Percentiles rank a stretch among this genome's conserved stretches.
These are phyloP conservation scores for Yarrowia keelungensis DNA, from an alignment of 805 yeast genomes.

Conservation along the genomic window DNA sequence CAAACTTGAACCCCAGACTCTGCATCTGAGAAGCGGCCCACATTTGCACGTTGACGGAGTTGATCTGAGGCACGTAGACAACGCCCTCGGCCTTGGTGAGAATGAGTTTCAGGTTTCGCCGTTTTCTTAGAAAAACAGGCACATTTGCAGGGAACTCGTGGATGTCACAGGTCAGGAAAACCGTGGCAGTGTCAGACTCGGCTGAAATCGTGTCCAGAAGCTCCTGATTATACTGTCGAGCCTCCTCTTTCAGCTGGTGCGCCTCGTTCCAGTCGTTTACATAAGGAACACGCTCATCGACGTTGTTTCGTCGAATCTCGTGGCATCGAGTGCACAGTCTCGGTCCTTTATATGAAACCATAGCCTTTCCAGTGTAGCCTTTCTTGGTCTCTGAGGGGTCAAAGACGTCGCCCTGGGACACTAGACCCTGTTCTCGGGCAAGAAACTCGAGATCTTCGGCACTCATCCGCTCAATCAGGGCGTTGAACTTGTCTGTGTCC, in stretches of 20 bases:
- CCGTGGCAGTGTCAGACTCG: conserved; percentile 18
- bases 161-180: conserved; percentile 11
- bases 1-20: conserved; percentile 22
- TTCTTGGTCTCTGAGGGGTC: not conserved
- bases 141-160: conserved; percentile 36
- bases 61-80: conserved; percentile 30
- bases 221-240: conserved; percentile 7
- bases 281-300: conserved; percentile 8
- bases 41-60: conserved; percentile 23
- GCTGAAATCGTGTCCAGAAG: conserved; percentile 11
- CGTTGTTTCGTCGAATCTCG: conserved; percentile 5
- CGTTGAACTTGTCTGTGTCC: conserved; percentile 16
- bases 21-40: conserved; percentile 34
- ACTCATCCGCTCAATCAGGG: conserved; percentile 13
- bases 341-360: not conserved
- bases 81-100: conserved; percentile 39
- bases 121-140: conserved; percentile 11
- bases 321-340: conserved; percentile 20
- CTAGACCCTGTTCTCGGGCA: conserved; percentile 25
- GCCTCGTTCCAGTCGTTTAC: not conserved
- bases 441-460: conserved; percentile 27
- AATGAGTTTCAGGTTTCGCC: conserved; percentile 41
- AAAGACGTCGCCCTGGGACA: not conserved
- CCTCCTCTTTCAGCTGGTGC: not conserved
- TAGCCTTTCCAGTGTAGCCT: conserved; percentile 2